Base-by-base conservation (phyloP, 2,329 filamentous ascomycete species). In the Colletotrichum sp. region DNA sequence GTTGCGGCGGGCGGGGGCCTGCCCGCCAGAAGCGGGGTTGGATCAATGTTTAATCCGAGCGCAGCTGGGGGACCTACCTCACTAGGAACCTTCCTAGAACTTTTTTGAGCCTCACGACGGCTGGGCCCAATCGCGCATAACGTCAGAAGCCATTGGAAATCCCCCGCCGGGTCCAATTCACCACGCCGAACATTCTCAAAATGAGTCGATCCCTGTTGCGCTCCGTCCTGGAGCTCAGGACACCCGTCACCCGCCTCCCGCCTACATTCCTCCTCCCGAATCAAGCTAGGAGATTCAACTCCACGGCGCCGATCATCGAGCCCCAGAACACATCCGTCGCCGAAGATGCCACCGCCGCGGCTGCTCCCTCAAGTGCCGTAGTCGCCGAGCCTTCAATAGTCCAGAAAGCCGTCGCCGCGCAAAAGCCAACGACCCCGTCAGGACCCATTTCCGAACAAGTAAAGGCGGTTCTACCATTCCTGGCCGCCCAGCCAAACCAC, bases 401-500 rank as follows among this genome's bases (percentile, higher is more conserved):
- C 30, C 30, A 62, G 30, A 62, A n/a, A 28, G 8, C n/a, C 12
- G 18, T 34, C 7, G 58, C 30, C 9, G 43, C 43, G 43, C 43
- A 22, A 52, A 52, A 58, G 55, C 22, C 55, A 16, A 58, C 22
- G 16, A 58, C 81, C 34, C 84, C 82, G 48, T 84, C 82, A 58
- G 80, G 79, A 61, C 85, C 82, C 66, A 85, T 94, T 77, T 88
- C 89, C 76, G 85, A 90, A 66, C 91, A 90, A 1, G 88, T 94
- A 77, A 88, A 87, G 78, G 84, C 84, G 56, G 89, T 95, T 64
- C 91, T 96, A 34, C 94, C 94, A 2, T 88, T 95, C 62, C 91
- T 97, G 64, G 90, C 90, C 79, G 90, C 93, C 13, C 95, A 97
- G 86, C 91, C 93, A 5, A 87, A 89, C 27, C 94, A 95, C 89